Evolutionary conservation across 1,284 basidiomycete genomes (phyloP).

Genomic region (Tylopilus sp.): DNA sequence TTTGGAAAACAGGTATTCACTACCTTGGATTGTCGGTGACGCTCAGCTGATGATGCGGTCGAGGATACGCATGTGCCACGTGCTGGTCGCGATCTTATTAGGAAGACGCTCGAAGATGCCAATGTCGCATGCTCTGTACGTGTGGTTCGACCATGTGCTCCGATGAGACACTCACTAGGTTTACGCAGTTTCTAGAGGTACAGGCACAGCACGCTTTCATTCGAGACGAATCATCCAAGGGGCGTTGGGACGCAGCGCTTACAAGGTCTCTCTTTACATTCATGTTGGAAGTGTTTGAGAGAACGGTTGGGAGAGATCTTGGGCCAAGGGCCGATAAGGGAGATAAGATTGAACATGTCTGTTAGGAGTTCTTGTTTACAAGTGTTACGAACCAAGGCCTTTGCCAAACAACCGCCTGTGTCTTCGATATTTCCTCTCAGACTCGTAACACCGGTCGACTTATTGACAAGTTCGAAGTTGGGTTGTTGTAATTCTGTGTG

Average conservation of each 20-base stretch:
- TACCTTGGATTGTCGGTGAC: background rate
- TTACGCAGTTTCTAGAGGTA: slow-evolving; percentile 78
- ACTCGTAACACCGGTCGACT: too few relatives aligned
- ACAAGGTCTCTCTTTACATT: slow-evolving; percentile 78
- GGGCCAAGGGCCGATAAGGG: slow-evolving; percentile 56
- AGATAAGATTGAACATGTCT: slow-evolving; percentile 66
- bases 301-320: slow-evolving; percentile 80
- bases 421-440: too few relatives aligned
- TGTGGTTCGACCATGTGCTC: slow-evolving; percentile 8
- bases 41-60: slow-evolving; percentile 2
- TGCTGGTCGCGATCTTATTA: slow-evolving; percentile 78
- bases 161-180: background rate
- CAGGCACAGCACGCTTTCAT: slow-evolving; percentile 95
- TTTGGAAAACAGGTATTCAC: slow-evolving; percentile 82
- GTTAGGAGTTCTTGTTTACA: slow-evolving; percentile 15
- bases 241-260: slow-evolving; percentile 90
- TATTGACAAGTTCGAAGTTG: background rate
- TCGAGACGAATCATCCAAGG: slow-evolving; percentile 86
- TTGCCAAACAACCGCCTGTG: slow-evolving; percentile 10
- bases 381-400: slow-evolving; percentile 9
- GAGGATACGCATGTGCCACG: slow-evolving; percentile 89
- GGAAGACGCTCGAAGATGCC: slow-evolving; percentile 77
- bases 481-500: background rate
- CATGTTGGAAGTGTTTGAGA: slow-evolving; percentile 92
- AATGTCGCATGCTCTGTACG: slow-evolving; percentile 67